A percentile compares a stretch with the other conserved stretches of the same genome.
phyloP scores from a whole-genome alignment of 257 asterid genomes.

The Cordia subcordata region DNA sequence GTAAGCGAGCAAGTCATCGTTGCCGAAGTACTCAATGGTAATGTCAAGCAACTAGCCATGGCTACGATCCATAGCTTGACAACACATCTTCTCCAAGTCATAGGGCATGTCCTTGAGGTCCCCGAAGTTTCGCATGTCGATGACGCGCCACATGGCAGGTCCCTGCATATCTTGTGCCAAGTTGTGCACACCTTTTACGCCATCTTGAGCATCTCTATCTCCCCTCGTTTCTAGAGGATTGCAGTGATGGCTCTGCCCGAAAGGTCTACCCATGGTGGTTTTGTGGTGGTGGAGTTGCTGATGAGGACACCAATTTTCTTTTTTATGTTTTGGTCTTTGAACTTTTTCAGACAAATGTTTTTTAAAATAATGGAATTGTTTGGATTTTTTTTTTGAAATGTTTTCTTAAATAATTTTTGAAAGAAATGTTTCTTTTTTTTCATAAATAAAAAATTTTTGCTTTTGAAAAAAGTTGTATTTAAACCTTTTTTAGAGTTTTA shows the following conservation, averaged over 20 bases:
- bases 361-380: no score
- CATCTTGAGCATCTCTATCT: slow-evolving; percentile 2
- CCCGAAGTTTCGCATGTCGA: slow-evolving; percentile 8
- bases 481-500: no score
- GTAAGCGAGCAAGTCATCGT: slow-evolving; percentile 6
- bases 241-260: slow-evolving; percentile 5
- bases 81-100: slow-evolving; percentile 3
- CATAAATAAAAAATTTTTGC: no score
- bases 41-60: slow-evolving; percentile 14
- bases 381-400: no score
- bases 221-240: slow-evolving; percentile 3
- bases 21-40: slow-evolving; percentile 4
- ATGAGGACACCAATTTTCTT: not conserved
- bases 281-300: not conserved
- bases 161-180: slow-evolving; percentile 10
- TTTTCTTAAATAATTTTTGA: no score
- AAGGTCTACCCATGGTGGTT: slow-evolving; percentile 12
- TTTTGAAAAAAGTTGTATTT: no score
- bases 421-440: no score
- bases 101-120: not conserved
- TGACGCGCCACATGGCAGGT: slow-evolving; percentile 11
- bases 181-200: slow-evolving; percentile 16
- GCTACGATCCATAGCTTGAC: slow-evolving; percentile 17
- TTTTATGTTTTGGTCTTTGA: no score
- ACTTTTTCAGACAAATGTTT: no score